phyloP scores from a whole-genome alignment of 768 basidiomycete species.

The Leucosporidium yakuticum region DNA sequence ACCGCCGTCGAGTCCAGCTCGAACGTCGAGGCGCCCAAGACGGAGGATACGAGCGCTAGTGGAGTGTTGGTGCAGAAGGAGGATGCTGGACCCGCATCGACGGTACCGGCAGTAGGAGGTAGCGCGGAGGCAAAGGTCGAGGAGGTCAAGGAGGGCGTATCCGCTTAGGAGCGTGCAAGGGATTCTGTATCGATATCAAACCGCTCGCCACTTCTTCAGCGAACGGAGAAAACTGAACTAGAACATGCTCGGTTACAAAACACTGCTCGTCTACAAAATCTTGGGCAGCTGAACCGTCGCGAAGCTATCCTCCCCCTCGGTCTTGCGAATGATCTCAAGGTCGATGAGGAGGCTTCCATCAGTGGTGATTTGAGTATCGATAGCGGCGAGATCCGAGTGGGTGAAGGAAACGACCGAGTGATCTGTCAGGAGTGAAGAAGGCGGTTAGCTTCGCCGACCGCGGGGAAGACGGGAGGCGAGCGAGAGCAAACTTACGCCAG shows the following conservation, averaged over 20 bases:
- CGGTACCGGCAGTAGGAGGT: too few species aligned
- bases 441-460: neutral
- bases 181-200: too few species aligned
- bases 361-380: neutral
- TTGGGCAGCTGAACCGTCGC: neutral
- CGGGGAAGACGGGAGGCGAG: neutral
- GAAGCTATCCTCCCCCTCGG: neutral
- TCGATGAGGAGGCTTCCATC: neutral
- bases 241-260: too few species aligned
- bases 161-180: too few species aligned
- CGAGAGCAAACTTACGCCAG: neutral
- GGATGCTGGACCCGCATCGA: neutral
- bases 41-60: slow-evolving; percentile 25
- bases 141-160: too few species aligned
- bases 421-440: neutral
- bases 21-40: neutral
- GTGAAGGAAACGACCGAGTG: neutral
- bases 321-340: neutral
- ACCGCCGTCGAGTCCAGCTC: neutral
- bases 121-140: too few species aligned
- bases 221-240: too few species aligned
- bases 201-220: too few species aligned
- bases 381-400: neutral
- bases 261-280: neutral
- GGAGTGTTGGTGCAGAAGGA: slow-evolving; percentile 32